Evolutionary conservation across 2,329 filamentous ascomycete genomes (phyloP), one percentile per base, ranked within the genome.

Genomic region (Clonostachys solani): DNA sequence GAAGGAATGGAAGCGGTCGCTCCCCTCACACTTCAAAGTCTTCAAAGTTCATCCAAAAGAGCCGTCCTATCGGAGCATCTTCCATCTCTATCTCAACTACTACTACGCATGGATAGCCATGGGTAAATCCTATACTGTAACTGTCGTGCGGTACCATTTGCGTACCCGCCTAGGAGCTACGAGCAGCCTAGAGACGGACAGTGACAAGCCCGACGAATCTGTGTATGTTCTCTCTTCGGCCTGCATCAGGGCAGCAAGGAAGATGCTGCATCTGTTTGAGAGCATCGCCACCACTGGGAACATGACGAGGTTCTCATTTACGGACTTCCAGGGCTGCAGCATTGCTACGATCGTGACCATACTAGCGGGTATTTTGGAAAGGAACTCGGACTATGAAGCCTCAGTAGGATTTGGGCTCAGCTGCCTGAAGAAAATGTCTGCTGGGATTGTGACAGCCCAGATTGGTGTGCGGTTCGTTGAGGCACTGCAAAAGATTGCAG

Each of bases 261-360:
- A 66, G 43, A 52, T 62, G 15, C 55, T 67, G 1, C 51, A 51
- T 12, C 50, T 66, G 0, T 66, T 67, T 29, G 61, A 66, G 40
- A 57, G 47, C 4, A 43, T 67, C 15, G 53, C 48, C 4, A 46
- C 43, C 3, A 62, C 54, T 3, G 54, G 56, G 4, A 65, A 65
- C 9, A 59, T 62, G n/a, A 60, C 61, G 3, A 57, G 60, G 0
- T 67, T 68, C 43, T 67, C 65, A 0, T 68, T 68, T 42, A 66
- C 65, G 5, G 65, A 68, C 49, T 67, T 68, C 18, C 65, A 68
- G 44, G 65, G 62, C 12, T 67, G 65, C 47, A 67, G 65, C 36
- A 65, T 63, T 15, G 64, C 65, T 5, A 67, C 62, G 2, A 67
- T 66, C 19, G 58, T 67, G 7, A 55, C 60, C 5, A 47, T 68